A percentile compares a stretch with the other conserved stretches of the same genome.
Evolutionary conservation across 805 yeast species (phyloP).

Genomic region (Saccharomycopsis sp.): DNA sequence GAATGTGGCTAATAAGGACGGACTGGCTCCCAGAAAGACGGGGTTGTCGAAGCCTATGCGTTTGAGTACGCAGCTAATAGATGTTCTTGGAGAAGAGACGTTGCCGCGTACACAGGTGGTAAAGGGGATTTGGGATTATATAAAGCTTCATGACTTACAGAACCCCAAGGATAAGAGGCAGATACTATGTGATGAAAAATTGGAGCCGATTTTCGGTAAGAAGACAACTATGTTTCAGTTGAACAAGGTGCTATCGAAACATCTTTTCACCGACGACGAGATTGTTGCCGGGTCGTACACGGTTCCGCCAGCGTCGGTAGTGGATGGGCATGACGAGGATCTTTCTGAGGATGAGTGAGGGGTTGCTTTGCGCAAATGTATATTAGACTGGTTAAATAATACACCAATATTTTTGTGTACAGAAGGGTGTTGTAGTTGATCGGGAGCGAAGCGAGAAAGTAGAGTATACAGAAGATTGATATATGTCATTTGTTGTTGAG

Average conservation of each 20-base stretch:
- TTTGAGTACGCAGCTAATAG: constrained; percentile 46
- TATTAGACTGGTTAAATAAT: no score
- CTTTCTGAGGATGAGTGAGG: neutral
- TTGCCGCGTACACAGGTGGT: constrained; percentile 67
- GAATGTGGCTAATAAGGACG: constrained; percentile 21
- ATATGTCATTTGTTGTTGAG: no score
- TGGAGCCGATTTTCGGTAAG: constrained; percentile 54
- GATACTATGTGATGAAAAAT: constrained; percentile 53
- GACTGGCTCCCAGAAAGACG: constrained; percentile 16
- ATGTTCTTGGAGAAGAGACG: constrained; percentile 36
- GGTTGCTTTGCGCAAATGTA: no score
- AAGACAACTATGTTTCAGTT: constrained; percentile 51
- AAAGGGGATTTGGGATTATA: constrained; percentile 63
- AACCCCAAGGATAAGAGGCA: constrained; percentile 60
- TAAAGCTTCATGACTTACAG: constrained; percentile 55
- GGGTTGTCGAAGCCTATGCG: constrained; percentile 35
- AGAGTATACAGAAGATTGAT: no score
- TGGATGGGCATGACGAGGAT: neutral
- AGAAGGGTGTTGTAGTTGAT: no score
- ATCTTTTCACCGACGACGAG: constrained; percentile 36
- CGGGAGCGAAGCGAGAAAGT: no score
- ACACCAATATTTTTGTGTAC: no score
- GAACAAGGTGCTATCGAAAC: constrained; percentile 47
- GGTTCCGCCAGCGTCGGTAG: neutral
- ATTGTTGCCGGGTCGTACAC: constrained; percentile 6